Percentiles rank a stretch among this genome's conserved stretches.
Evolutionary conservation across 1,139 yeast species (phyloP).

Genomic region (Casaregolazyma suthepensis): DNA sequence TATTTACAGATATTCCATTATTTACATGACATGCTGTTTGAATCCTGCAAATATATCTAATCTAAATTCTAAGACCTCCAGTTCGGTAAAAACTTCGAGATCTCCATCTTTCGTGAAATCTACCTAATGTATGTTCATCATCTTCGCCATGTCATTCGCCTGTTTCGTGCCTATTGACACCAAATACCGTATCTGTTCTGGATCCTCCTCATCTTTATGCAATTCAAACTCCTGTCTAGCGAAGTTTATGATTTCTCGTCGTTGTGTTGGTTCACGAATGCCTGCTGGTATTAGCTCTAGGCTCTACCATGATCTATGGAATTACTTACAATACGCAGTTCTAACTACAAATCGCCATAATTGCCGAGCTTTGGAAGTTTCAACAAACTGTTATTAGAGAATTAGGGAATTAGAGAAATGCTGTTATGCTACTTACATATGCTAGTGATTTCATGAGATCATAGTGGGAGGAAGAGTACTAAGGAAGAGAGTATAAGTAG

Average conservation of each 20-base stretch:
- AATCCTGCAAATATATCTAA: no score
- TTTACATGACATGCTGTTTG: no score
- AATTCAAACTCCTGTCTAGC: slow-evolving; percentile 33
- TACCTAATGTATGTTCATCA: slow-evolving; percentile 15
- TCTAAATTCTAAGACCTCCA: no score
- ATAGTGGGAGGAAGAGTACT: neutral
- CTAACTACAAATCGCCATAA: slow-evolving; percentile 33
- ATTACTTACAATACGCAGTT: slow-evolving; percentile 27
- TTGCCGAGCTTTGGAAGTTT: slow-evolving; percentile 29
- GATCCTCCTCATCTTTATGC: slow-evolving; percentile 28
- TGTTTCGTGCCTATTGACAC: slow-evolving; percentile 33
- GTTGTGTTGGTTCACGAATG: slow-evolving; percentile 18
- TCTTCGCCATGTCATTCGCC: slow-evolving; percentile 29
- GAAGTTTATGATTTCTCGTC: slow-evolving; percentile 31
- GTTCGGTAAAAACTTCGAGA: neutral
- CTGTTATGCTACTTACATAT: slow-evolving; percentile 16
- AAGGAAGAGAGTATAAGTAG: neutral
- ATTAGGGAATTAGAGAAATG: neutral
- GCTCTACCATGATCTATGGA: neutral
- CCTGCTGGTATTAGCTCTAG: slow-evolving; percentile 7
- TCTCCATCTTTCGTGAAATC: no score
- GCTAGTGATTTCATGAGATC: slow-evolving; percentile 16
- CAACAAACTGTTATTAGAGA: slow-evolving; percentile 26
- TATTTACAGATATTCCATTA: neutral
- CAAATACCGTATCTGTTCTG: slow-evolving; percentile 28